Evolutionary conservation across 2,329 filamentous ascomycete genomes (phyloP).

Genomic region (Fusarium tupiense): DNA sequence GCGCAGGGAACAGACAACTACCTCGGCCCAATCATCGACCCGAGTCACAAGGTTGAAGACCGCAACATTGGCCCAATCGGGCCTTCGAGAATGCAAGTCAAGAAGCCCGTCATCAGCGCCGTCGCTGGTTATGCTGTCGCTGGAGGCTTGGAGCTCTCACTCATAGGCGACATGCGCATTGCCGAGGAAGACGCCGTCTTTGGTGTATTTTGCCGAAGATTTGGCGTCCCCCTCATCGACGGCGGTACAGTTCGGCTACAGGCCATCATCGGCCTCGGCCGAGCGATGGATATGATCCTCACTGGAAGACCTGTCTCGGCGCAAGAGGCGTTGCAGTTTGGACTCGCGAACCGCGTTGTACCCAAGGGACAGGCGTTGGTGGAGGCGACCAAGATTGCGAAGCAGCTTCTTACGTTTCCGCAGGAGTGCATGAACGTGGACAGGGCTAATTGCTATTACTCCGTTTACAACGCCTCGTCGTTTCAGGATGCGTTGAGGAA

Average conservation of each 20-base stretch:
- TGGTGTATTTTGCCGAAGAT: slow-evolving; percentile 12
- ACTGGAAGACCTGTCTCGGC: background rate
- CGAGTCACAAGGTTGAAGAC: background rate
- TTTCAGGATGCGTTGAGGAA: slow-evolving; percentile 19
- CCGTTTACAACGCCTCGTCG: background rate
- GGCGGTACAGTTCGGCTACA: slow-evolving; percentile 15
- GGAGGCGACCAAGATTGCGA: slow-evolving; percentile 17
- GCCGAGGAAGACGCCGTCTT: slow-evolving; percentile 4
- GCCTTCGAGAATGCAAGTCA: background rate
- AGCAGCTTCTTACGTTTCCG: slow-evolving; percentile 2
- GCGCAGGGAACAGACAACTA: background rate
- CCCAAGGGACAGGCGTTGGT: background rate
- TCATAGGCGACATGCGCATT: slow-evolving; percentile 8
- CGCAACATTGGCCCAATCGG: background rate
- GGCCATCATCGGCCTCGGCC: slow-evolving; percentile 2
- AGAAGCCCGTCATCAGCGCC: slow-evolving; percentile 14
- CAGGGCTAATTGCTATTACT: slow-evolving; percentile 2
- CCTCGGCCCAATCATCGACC: background rate
- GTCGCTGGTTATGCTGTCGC: slow-evolving; percentile 5
- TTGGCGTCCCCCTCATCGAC: slow-evolving; percentile 16
- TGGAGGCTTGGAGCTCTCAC: background rate
- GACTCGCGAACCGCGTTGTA: slow-evolving; percentile 3
- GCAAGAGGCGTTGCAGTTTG: slow-evolving; percentile 16
- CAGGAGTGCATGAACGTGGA: slow-evolving; percentile 14
- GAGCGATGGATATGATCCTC: slow-evolving; percentile 18